Percentiles rank a stretch among this genome's conserved stretches.
Evolutionary conservation across 495 filamentous ascomycete genomes (phyloP).

Genomic region (Sordaria brevicollis): DNA sequence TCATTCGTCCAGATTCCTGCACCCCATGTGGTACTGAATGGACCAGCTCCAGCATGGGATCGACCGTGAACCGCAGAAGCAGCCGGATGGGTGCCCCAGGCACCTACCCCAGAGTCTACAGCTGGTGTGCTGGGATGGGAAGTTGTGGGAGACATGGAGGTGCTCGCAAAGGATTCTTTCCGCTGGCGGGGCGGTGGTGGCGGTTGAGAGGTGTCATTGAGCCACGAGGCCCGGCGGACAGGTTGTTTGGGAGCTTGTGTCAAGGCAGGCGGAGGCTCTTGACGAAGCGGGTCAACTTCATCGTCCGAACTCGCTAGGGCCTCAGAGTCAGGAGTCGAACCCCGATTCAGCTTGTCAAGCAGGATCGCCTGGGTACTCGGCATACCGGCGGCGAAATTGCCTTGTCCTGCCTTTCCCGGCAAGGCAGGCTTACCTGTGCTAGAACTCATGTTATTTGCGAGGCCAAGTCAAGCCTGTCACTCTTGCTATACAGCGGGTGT

Average conservation of each 20-base stretch:
- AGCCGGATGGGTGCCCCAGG: constrained; percentile 53
- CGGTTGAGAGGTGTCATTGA: constrained; percentile 46
- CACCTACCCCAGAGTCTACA: constrained; percentile 46
- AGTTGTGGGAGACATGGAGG: constrained; percentile 61
- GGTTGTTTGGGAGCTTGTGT: constrained; percentile 37
- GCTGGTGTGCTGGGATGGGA: constrained; percentile 69
- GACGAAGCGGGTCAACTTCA: constrained; percentile 53
- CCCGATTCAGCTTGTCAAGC: constrained; percentile 65
- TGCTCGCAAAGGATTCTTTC: constrained; percentile 52
- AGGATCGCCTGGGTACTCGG: constrained; percentile 49
- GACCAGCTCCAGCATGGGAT: constrained; percentile 42
- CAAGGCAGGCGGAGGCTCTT: constrained; percentile 31
- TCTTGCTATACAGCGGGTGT: background rate
- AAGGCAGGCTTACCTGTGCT: constrained; percentile 29
- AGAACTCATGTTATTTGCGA: constrained; percentile 33
- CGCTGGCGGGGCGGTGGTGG: constrained; percentile 33
- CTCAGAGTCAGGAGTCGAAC: constrained; percentile 86
- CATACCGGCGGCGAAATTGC: constrained; percentile 23
- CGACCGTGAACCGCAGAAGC: constrained; percentile 42
- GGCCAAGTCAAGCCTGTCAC: background rate
- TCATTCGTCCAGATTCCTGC: constrained; percentile 71
- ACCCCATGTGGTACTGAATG: constrained; percentile 54
- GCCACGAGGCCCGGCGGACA: constrained; percentile 49
- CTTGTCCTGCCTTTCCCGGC: constrained; percentile 30
- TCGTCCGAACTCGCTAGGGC: constrained; percentile 89